Evolutionary conservation across 805 yeast genomes (phyloP).

Genomic region (Candida bentonensis): DNA sequence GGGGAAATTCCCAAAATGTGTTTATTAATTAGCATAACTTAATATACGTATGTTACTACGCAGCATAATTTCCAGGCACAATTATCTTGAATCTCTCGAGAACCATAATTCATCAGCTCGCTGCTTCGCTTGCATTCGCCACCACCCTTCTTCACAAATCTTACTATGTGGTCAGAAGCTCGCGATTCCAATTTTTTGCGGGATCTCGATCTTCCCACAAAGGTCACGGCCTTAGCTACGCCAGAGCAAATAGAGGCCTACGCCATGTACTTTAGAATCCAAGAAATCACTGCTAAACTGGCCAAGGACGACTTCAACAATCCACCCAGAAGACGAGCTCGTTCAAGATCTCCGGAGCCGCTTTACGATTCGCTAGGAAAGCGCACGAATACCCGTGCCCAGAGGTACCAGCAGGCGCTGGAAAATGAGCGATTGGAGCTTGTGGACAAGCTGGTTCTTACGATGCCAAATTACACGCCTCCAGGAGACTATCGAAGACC

Average conservation of each 20-base stretch:
- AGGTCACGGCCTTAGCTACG: constrained; percentile 36
- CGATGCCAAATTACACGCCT: constrained; percentile 63
- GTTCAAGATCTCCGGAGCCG: constrained; percentile 87
- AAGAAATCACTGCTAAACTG: constrained; percentile 58
- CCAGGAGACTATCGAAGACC: constrained; percentile 67
- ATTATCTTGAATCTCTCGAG: no score
- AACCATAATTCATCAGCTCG: no score
- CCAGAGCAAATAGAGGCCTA: constrained; percentile 73
- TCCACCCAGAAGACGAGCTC: constrained; percentile 26
- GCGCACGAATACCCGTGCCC: constrained; percentile 74
- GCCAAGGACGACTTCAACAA: constrained; percentile 33
- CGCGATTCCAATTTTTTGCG: neutral
- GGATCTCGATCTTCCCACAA: constrained; percentile 18
- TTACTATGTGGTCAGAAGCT: neutral
- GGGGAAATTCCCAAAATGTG: no score
- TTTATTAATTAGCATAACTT: no score
- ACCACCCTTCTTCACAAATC: no score
- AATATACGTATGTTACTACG: no score
- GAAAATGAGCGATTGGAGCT: constrained; percentile 72
- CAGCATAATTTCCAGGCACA: no score
- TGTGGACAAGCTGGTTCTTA: constrained; percentile 58
- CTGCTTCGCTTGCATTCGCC: no score
- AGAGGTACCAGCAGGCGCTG: constrained; percentile 40
- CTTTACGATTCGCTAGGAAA: constrained; percentile 71
- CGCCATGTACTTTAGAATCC: constrained; percentile 50